These are phyloP conservation scores for Aquanectria penicillioides DNA, from an alignment of 2,329 filamentous ascomycete species.

Conservation along the genomic window DNA sequence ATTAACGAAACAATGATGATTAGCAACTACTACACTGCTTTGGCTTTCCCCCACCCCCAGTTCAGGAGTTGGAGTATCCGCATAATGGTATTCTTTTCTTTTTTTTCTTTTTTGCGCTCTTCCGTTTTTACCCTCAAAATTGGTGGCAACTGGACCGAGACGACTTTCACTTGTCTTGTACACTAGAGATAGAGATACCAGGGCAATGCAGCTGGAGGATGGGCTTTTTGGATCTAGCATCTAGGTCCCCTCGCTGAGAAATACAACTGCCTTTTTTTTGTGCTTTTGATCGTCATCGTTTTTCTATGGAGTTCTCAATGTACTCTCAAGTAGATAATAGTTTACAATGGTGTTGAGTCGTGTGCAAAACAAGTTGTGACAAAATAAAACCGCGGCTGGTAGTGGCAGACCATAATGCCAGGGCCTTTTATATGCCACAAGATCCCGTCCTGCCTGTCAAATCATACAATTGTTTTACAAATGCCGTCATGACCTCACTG, in stretches of 20 bases:
- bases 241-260: constrained; percentile 15
- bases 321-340: constrained; percentile 9
- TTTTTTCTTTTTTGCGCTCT: constrained; percentile 7
- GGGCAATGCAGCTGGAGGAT: constrained; percentile 25
- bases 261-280: constrained; percentile 18
- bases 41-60: constrained; percentile 1
- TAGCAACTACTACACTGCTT: constrained; percentile 11
- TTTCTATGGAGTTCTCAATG: background rate
- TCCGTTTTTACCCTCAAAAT: constrained; percentile 26
- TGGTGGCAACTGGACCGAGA: constrained; percentile 25
- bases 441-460: constrained; percentile 17
- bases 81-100: constrained; percentile 26
- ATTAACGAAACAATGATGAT: constrained; percentile 37
- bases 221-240: constrained; percentile 17
- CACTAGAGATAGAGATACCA: constrained; percentile 44
- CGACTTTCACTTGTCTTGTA: constrained; percentile 38
- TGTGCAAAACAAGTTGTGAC: constrained; percentile 11
- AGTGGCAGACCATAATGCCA: constrained; percentile 13
- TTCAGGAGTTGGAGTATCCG: constrained; percentile 22
- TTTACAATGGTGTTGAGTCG: constrained; percentile 32
- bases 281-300: background rate
- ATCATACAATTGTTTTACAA: constrained; percentile 42
- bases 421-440: background rate
- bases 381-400: constrained; percentile 13
- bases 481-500: constrained; percentile 27